These are phyloP conservation scores for Phyllosticta paracitricarpa DNA, from an alignment of 2,329 filamentous ascomycete species.

Conservation along the genomic window DNA sequence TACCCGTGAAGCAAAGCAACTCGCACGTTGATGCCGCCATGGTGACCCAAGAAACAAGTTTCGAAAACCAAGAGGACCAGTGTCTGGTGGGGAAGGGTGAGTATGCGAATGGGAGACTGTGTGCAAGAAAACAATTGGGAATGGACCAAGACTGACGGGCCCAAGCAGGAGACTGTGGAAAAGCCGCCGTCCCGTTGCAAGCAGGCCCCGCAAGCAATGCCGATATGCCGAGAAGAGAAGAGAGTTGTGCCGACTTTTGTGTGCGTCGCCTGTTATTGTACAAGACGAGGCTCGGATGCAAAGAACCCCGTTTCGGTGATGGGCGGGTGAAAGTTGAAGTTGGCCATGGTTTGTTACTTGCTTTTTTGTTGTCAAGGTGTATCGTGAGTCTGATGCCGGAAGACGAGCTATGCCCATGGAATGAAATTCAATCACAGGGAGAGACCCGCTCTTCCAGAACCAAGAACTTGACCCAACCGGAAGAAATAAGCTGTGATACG, in stretches of 20 bases:
- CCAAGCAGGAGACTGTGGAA: background rate
- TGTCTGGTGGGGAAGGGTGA: background rate
- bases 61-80: background rate
- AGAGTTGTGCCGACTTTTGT: background rate
- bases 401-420: too few species aligned
- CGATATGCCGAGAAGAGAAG: background rate
- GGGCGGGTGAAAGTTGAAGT: background rate
- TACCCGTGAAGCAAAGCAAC: background rate
- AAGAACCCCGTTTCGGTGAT: background rate
- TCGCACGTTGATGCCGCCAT: background rate
- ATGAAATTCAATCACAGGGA: background rate
- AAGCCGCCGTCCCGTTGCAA: background rate
- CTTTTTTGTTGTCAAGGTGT: background rate
- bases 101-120: background rate
- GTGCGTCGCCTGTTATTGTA: background rate
- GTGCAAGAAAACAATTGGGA: background rate
- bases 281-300: background rate
- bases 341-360: too few species aligned
- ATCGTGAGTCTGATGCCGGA: background rate
- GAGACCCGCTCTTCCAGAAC: background rate
- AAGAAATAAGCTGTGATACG: background rate
- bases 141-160: background rate
- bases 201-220: background rate
- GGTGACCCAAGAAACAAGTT: background rate
- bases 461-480: background rate